Evolutionary conservation across 1,284 basidiomycete genomes (phyloP).

Genomic region (Pterulicium gracile): DNA sequence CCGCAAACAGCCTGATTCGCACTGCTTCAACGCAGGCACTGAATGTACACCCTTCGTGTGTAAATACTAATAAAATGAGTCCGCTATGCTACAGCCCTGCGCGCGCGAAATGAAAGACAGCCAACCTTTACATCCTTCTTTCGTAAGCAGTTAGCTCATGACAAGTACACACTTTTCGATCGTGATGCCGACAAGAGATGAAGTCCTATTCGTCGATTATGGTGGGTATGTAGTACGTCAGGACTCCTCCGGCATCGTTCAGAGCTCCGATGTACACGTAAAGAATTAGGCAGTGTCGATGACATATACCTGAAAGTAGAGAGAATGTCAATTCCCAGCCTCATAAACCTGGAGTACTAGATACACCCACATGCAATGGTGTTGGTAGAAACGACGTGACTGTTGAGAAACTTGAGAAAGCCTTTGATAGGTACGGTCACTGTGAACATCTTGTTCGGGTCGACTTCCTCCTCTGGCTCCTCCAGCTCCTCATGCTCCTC

Average conservation of each 20-base stretch:
- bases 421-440: constrained; percentile 67
- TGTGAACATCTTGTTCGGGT: constrained; percentile 47
- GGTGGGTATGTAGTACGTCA: constrained; percentile 83
- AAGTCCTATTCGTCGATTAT: constrained; percentile 30
- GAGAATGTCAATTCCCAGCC: background rate
- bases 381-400: constrained; percentile 75
- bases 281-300: constrained; percentile 77
- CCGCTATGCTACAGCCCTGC: too few relatives aligned
- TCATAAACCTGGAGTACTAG: background rate
- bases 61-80: too few relatives aligned
- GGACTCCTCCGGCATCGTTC: constrained; percentile 72
- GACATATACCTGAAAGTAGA: constrained; percentile 63
- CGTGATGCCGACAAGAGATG: constrained; percentile 5
- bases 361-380: constrained; percentile 76
- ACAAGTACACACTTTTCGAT: too few relatives aligned
- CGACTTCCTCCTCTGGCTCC: constrained; percentile 14
- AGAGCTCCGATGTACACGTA: constrained; percentile 87
- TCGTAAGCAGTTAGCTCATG: too few relatives aligned
- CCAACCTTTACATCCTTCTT: too few relatives aligned
- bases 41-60: too few relatives aligned
- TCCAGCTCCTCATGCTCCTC: too few relatives aligned
- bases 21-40: too few relatives aligned
- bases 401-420: constrained; percentile 76
- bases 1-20: too few relatives aligned
- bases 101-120: too few relatives aligned